Evolutionary conservation across 208 protist genomes (phyloP).

Genomic region (Leishmania amazonensis): DNA sequence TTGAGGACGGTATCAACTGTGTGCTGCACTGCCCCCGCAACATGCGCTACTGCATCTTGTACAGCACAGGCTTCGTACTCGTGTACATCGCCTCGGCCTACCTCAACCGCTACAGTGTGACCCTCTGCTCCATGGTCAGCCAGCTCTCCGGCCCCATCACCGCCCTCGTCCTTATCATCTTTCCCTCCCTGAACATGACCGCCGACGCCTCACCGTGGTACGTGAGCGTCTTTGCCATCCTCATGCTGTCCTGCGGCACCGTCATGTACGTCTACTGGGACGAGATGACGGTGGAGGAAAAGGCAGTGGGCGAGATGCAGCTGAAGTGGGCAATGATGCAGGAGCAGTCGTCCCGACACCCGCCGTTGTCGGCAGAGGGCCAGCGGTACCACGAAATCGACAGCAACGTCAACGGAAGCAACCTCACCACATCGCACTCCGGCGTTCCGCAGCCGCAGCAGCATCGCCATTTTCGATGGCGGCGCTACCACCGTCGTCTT

Average conservation of each 20-base stretch:
- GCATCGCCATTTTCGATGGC: slow-evolving; percentile 16
- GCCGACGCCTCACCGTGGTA: slow-evolving; percentile 48
- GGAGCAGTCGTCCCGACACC: neutral
- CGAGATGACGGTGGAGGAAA: slow-evolving; percentile 39
- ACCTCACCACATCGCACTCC: neutral
- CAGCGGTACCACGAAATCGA: neutral
- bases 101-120: slow-evolving; percentile 70
- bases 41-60: slow-evolving; percentile 50
- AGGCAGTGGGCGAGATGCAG: slow-evolving; percentile 43
- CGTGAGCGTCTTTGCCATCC: slow-evolving; percentile 36
- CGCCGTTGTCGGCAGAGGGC: neutral
- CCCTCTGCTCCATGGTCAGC: slow-evolving; percentile 66
- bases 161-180: slow-evolving; percentile 46
- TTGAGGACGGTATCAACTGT: slow-evolving; percentile 42
- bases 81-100: slow-evolving; percentile 58
- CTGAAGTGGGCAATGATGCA: slow-evolving; percentile 40
- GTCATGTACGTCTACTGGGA: slow-evolving; percentile 64
- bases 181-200: slow-evolving; percentile 47
- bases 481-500: slow-evolving; percentile 20
- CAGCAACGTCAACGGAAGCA: neutral
- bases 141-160: slow-evolving; percentile 59
- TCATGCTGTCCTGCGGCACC: slow-evolving; percentile 36
- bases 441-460: neutral
- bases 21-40: slow-evolving; percentile 57
- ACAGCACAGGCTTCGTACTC: slow-evolving; percentile 52